Conservation (phyloP, 1,139 yeast species). For the Blastobotrys aristatus region DNA sequence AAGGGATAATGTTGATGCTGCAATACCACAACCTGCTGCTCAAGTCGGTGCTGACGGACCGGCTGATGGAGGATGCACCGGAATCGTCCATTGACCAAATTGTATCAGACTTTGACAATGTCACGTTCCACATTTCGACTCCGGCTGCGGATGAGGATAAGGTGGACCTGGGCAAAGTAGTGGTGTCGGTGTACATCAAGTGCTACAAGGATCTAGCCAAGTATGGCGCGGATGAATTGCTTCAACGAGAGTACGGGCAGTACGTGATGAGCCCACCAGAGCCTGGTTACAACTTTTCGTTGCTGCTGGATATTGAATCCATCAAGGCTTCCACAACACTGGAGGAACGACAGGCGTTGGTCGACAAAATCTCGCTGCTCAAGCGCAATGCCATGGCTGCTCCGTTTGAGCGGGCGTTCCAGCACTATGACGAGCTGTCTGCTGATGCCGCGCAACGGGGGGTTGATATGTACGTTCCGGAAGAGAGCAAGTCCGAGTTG, state of each 20-base stretch:
- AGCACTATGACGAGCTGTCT: constrained; percentile 62
- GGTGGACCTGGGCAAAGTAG: constrained; percentile 36
- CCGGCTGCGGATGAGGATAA: constrained; percentile 53
- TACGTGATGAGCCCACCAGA: constrained; percentile 47
- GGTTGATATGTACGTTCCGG: constrained; percentile 46
- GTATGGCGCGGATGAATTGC: constrained; percentile 50
- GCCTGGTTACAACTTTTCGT: constrained; percentile 75
- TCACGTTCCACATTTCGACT: constrained; percentile 87
- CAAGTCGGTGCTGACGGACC: constrained; percentile 40
- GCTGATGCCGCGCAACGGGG: constrained; percentile 47
- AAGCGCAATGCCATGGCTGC: constrained; percentile 89
- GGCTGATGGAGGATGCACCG: constrained; percentile 37
- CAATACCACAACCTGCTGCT: constrained; percentile 42
- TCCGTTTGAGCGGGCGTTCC: constrained; percentile 84
- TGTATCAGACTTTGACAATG: constrained; percentile 91
- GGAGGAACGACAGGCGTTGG: constrained; percentile 48
- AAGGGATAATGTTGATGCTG: constrained; percentile 40
- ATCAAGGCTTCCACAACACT: constrained; percentile 33
- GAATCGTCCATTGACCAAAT: constrained; percentile 79
- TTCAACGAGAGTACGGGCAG: constrained; percentile 41
- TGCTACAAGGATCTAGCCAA: constrained; percentile 68
- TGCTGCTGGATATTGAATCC: constrained; percentile 57
- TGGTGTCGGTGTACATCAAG: constrained; percentile 67
- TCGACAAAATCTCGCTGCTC: constrained; percentile 63
- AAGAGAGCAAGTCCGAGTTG: constrained; percentile 51